Base-by-base conservation (phyloP, 352 stramenopile genomes). In the Phytophthora europaea region DNA sequence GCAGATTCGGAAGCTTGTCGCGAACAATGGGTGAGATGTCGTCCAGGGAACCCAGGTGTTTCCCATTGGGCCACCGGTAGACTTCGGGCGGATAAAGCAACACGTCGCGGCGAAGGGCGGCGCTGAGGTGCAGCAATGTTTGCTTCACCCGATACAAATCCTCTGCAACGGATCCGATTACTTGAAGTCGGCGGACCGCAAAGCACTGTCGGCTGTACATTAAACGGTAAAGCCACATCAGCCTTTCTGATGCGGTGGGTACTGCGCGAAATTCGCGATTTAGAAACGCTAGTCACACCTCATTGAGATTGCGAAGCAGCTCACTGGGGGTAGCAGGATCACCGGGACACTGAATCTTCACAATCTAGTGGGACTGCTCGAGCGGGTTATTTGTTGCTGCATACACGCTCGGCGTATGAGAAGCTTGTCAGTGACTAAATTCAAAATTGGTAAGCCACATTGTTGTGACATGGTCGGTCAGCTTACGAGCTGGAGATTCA, bases 61-160 rank as follows among this genome's bases (percentile, higher is more conserved):
- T 28, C 26, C 26, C 26, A 28, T 28, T 28, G 2, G 26, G 1
- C 26, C 4, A 3, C 26, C 26, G 26, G 26, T 2, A 3, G 26
- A 28, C 26, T 28, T 28, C 26, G 26, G 4, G 26, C 26, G 4
- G 26, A 28, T 28, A 28, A 3, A 28, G 26, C 2, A 3, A 28
- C 26, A 28, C 26, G 26, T 28, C 26, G 2, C 4, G 26, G 26
- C 26, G 26, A 28, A 28, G 26, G 26, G 64, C 33, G 4, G 13
- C 34, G 8, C 33, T 64, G 4, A 65, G 54, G 9, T 34, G 31
- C 1, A 59, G 43, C 1, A 43, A 12, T 2, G 16, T 28, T 6
- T 65, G 54, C 2, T 53, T 53, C 1, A 70, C 34, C 16, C 45
- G 45, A 16, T 70, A 65, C 0, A 70, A 18, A 52, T 70, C 64